These are phyloP conservation scores for Salvia hispanica DNA, from an alignment of 257 asterid species.

Conservation along the genomic window DNA sequence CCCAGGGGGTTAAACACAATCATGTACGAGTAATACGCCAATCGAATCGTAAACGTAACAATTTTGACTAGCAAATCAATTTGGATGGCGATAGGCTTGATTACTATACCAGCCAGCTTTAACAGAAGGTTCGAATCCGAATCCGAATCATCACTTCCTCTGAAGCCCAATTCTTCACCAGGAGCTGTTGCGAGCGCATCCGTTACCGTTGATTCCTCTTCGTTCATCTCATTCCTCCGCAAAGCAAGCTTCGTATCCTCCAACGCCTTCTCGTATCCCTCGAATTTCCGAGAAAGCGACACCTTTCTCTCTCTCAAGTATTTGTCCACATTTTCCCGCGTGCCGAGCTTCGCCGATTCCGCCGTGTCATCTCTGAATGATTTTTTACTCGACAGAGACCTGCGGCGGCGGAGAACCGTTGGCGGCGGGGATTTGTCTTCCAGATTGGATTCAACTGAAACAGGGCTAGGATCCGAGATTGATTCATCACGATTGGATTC, in stretches of 20 bases:
- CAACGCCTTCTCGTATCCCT: slow-evolving; percentile 35
- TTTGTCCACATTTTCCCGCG: slow-evolving; percentile 40
- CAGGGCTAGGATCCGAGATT: slow-evolving; percentile 29
- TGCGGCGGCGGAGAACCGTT: slow-evolving; percentile 49
- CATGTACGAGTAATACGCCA: slow-evolving; percentile 54
- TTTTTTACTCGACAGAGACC: slow-evolving; percentile 24
- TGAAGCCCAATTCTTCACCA: slow-evolving; percentile 35
- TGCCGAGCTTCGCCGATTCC: slow-evolving; percentile 33
- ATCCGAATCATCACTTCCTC: slow-evolving; percentile 41
- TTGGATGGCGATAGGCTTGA: slow-evolving; percentile 62
- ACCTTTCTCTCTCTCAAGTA: slow-evolving; percentile 33
- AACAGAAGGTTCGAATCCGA: slow-evolving; percentile 45
- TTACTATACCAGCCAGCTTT: slow-evolving; percentile 43
- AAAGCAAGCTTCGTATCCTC: slow-evolving; percentile 25
- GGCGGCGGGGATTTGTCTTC: slow-evolving; percentile 34
- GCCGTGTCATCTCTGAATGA: slow-evolving; percentile 30
- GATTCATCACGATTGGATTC: slow-evolving; percentile 35
- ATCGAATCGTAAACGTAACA: slow-evolving; percentile 51
- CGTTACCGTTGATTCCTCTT: slow-evolving; percentile 38
- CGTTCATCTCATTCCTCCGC: slow-evolving; percentile 36
- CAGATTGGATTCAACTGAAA: slow-evolving; percentile 9
- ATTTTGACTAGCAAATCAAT: slow-evolving; percentile 46
- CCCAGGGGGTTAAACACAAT: slow-evolving; percentile 69
- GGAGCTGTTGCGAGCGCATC: slow-evolving; percentile 29
- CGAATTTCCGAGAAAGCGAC: slow-evolving; percentile 33